Percentiles rank a stretch among this genome's conserved stretches.
Conservation (phyloP, 225 moss, liverwort and hornwort species). For the Bryoerythrophyllum caledonicum region DNA sequence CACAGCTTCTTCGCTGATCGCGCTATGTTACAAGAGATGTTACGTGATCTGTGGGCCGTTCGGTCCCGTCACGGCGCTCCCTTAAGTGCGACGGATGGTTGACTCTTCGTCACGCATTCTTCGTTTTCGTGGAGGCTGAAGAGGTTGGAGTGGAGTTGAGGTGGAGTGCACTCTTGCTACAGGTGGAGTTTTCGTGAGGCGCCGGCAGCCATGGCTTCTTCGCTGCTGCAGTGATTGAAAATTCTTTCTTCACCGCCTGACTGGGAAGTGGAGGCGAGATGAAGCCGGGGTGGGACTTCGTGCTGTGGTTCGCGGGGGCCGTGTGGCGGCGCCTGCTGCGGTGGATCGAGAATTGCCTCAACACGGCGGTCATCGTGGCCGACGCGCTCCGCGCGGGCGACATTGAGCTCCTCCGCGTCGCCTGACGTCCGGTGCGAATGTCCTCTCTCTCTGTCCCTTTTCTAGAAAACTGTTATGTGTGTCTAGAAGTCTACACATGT, state of each 20-base stretch:
- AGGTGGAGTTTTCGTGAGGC: neutral
- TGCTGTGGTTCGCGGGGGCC: slow-evolving; percentile 45
- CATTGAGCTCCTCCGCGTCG: slow-evolving; percentile 57
- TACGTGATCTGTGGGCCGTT: neutral
- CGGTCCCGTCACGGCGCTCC: neutral
- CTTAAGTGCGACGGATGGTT: neutral
- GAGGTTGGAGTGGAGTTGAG: neutral
- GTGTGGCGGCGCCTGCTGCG: slow-evolving; percentile 46
- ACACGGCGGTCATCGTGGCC: slow-evolving; percentile 59
- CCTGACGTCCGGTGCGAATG: slow-evolving; percentile 20
- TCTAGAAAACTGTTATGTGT: neutral
- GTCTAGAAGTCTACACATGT: neutral
- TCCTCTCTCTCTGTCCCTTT: neutral
- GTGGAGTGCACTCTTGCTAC: neutral
- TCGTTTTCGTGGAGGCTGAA: neutral
- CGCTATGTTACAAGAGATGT: neutral
- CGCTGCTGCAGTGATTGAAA: neutral
- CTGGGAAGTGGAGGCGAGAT: slow-evolving; percentile 8
- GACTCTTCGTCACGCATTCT: neutral
- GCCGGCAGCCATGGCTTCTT: neutral
- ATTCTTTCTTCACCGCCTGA: neutral
- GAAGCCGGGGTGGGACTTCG: slow-evolving; percentile 55
- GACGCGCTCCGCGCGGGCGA: slow-evolving; percentile 60
- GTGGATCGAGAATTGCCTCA: slow-evolving; percentile 51
- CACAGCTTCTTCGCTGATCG: neutral